A percentile compares a stretch with the other conserved stretches of the same genome.
Conservation (phyloP, 2,329 filamentous ascomycete genomes). For the Pseudocercospora vitis region DNA sequence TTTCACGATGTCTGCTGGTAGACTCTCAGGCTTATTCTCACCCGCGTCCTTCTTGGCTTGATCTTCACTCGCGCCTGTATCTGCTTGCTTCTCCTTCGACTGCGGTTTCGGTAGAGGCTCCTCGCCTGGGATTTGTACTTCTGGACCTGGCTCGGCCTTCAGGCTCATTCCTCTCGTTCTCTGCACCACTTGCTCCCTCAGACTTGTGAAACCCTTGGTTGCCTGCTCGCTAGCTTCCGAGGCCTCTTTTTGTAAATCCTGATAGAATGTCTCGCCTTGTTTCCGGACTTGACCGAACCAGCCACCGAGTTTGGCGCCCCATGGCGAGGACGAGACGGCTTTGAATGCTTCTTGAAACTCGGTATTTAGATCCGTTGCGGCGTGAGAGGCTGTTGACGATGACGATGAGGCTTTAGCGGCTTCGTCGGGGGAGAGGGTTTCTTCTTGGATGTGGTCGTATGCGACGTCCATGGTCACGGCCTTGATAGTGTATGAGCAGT, state of each 20-base stretch:
- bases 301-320: constrained; percentile 84
- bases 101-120: constrained; percentile 31
- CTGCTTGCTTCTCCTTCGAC: constrained; percentile 9
- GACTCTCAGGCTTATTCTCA: constrained; percentile 43
- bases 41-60: constrained; percentile 21
- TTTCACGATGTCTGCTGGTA: constrained; percentile 53
- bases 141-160: constrained; percentile 23
- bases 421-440: constrained; percentile 59
- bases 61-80: constrained; percentile 9
- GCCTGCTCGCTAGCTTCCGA: constrained; percentile 69
- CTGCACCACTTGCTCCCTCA: constrained; percentile 48
- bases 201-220: constrained; percentile 71
- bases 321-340: constrained; percentile 85
- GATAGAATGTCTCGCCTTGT: constrained; percentile 82
- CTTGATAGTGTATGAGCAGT: too few relatives aligned
- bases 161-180: constrained; percentile 34
- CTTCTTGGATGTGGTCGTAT: constrained; percentile 94
- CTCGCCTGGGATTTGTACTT: constrained; percentile 30
- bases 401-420: constrained; percentile 35
- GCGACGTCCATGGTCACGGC: constrained; percentile 92
- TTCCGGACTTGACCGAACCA: constrained; percentile 91
- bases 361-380: constrained; percentile 60
- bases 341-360: constrained; percentile 96
- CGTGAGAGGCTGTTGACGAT: constrained; percentile 32
- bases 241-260: constrained; percentile 80